These are phyloP conservation scores for Alternaria burnsii DNA, from an alignment of 2,329 filamentous ascomycete genomes.

Conservation along the genomic window DNA sequence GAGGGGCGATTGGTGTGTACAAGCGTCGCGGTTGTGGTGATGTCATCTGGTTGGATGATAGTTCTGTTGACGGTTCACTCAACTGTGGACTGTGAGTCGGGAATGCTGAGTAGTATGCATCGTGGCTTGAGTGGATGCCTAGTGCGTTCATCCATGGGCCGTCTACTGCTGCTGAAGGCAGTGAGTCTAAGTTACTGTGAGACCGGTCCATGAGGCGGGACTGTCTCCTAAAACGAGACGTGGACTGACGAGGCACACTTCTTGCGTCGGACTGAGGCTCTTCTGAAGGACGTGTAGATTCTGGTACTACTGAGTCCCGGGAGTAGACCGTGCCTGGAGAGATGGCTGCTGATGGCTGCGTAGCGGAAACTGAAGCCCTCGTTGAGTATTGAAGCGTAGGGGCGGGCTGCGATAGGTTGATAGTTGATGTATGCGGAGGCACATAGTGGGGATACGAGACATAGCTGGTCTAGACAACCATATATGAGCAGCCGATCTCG, in stretches of 20 bases:
- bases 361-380: slow-evolving; percentile 29
- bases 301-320: slow-evolving; percentile 33
- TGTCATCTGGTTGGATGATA: slow-evolving; percentile 33
- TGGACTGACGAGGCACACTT: slow-evolving; percentile 18
- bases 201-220: slow-evolving; percentile 40
- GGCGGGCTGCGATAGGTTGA: slow-evolving; percentile 31
- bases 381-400: slow-evolving; percentile 35
- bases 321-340: slow-evolving; percentile 46
- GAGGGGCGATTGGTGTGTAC: slow-evolving; percentile 56
- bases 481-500: slow-evolving; percentile 17
- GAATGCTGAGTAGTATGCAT: slow-evolving; percentile 45
- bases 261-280: slow-evolving; percentile 27
- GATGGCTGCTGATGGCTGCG: slow-evolving; percentile 32
- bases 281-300: slow-evolving; percentile 30
- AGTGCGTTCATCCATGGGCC: slow-evolving; percentile 54
- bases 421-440: slow-evolving; percentile 42
- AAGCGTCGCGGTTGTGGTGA: slow-evolving; percentile 53
- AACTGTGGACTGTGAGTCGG: slow-evolving; percentile 42
- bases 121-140: slow-evolving; percentile 48
- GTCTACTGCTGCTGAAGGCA: slow-evolving; percentile 50
- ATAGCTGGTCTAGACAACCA: slow-evolving; percentile 34
- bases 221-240: slow-evolving; percentile 18
- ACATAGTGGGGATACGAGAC: slow-evolving; percentile 44
- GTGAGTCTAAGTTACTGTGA: slow-evolving; percentile 55
- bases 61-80: slow-evolving; percentile 45